Conservation (phyloP, 495 filamentous ascomycete species). For the Aspergillus indologenus region DNA sequence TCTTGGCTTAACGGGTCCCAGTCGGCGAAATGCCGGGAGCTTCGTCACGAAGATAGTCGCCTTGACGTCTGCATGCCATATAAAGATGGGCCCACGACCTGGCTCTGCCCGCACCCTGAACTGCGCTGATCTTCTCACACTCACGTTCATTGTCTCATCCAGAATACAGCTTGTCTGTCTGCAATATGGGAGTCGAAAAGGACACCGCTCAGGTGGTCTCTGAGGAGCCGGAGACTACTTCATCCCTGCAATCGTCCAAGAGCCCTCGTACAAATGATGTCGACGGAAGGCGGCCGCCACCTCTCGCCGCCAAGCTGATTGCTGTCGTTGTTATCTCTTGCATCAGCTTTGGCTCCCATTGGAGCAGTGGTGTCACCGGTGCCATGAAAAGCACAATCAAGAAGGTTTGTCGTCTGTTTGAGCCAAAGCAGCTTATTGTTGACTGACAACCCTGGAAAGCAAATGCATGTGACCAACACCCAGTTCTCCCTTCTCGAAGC, state of each 20-base stretch:
- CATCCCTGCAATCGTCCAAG: not conserved
- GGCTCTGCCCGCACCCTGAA: not conserved
- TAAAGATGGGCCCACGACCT: not conserved
- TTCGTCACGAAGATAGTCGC: not conserved
- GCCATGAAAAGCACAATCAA: slow-evolving; percentile 48
- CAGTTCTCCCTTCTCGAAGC: slow-evolving; percentile 44
- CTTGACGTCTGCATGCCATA: not conserved
- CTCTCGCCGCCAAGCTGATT: slow-evolving; percentile 33
- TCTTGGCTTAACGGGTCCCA: not conserved
- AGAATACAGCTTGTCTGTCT: not conserved
- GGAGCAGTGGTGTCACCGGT: slow-evolving; percentile 41
- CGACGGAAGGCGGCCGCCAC: slow-evolving; percentile 27
- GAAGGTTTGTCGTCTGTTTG: slow-evolving; percentile 26
- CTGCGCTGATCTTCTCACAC: not conserved
- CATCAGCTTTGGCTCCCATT: slow-evolving; percentile 44
- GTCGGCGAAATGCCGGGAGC: not conserved
- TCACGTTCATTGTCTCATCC: not conserved
- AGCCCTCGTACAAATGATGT: not conserved
- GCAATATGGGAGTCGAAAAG: not conserved
- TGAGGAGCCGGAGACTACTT: not conserved
- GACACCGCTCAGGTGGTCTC: not conserved
- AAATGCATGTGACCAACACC: slow-evolving; percentile 41
- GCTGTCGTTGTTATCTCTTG: slow-evolving; percentile 39
- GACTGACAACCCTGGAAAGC: slow-evolving; percentile 8
- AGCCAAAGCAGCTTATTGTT: not conserved